A percentile compares a stretch with the other conserved stretches of the same genome.
phyloP scores from a whole-genome alignment of 352 stramenopile genomes.

The Elongisporangium anandrum region DNA sequence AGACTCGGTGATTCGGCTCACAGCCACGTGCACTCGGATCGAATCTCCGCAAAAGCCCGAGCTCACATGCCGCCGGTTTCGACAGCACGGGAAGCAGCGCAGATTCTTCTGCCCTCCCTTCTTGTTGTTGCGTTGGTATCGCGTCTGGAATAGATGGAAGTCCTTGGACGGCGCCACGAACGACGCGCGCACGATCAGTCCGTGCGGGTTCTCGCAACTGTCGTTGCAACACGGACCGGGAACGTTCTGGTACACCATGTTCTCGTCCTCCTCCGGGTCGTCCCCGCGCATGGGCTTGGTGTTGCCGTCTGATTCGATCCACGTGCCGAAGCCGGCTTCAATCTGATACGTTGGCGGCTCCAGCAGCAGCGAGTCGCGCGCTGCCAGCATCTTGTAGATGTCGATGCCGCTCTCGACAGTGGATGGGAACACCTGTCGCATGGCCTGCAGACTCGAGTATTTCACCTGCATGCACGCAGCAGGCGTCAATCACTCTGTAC shows the following conservation, averaged over 20 bases:
- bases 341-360: conserved; percentile 82
- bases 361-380: conserved; percentile 68
- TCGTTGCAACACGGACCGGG: conserved; percentile 76
- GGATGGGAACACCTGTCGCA: conserved; percentile 71
- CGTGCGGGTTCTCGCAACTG: conserved; percentile 78
- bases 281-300: conserved; percentile 75
- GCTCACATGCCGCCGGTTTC: conserved; percentile 74
- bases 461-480: conserved; percentile 42
- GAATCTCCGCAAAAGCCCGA: conserved; percentile 85
- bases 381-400: conserved; percentile 76
- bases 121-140: conserved; percentile 90
- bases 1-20: conserved; percentile 70
- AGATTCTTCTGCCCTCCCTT: conserved; percentile 88
- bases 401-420: conserved; percentile 59
- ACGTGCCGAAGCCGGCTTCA: conserved; percentile 78
- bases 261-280: conserved; percentile 56
- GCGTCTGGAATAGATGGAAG: conserved; percentile 72
- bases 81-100: conserved; percentile 83
- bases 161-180: conserved; percentile 77
- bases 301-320: conserved; percentile 79
- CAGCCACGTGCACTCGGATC: conserved; percentile 74
- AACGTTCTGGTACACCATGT: conserved; percentile 71
- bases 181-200: conserved; percentile 70
- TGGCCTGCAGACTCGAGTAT: conserved; percentile 66
- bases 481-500: not conserved